Evolutionary conservation across 306 rosid genomes (phyloP).

Genomic region (Fragaria nilgerrensis): DNA sequence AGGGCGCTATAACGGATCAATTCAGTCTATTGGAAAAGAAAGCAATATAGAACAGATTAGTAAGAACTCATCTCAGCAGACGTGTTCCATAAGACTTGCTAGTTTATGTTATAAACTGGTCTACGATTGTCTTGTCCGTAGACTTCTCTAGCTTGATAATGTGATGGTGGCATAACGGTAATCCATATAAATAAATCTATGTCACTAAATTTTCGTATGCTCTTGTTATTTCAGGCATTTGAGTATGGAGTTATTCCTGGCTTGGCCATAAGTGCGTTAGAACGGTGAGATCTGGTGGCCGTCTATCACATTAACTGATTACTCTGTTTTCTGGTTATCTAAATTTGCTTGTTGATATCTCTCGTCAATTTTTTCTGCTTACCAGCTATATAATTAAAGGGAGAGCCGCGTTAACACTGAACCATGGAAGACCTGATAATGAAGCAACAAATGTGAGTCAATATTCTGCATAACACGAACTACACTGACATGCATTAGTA

Average conservation of each 20-base stretch:
- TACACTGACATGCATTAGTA: neutral
- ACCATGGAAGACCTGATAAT: constrained; percentile 94
- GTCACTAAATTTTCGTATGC: constrained; percentile 15
- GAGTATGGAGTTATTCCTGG: constrained; percentile 89
- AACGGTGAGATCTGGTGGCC: constrained; percentile 66
- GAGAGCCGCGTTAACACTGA: constrained; percentile 68
- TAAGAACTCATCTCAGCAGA: no score
- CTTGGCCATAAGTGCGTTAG: constrained; percentile 77
- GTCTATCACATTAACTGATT: constrained; percentile 22
- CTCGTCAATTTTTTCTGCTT: constrained; percentile 27
- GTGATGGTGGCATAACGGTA: neutral
- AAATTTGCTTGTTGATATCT: constrained; percentile 13
- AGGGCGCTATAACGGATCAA: no score
- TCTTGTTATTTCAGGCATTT: constrained; percentile 61
- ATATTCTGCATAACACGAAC: constrained; percentile 22
- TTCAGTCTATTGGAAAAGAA: no score
- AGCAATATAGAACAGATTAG: no score
- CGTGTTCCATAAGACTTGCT: no score
- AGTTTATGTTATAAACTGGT: no score
- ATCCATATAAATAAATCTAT: neutral
- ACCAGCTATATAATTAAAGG: constrained; percentile 82
- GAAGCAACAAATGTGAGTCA: constrained; percentile 75
- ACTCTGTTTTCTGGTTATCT: constrained; percentile 6
- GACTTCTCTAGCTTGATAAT: neutral
- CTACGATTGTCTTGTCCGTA: neutral